These are phyloP conservation scores for Pseudopediastrum boryanum DNA, from an alignment of 139 green algal species.

Conservation along the genomic window DNA sequence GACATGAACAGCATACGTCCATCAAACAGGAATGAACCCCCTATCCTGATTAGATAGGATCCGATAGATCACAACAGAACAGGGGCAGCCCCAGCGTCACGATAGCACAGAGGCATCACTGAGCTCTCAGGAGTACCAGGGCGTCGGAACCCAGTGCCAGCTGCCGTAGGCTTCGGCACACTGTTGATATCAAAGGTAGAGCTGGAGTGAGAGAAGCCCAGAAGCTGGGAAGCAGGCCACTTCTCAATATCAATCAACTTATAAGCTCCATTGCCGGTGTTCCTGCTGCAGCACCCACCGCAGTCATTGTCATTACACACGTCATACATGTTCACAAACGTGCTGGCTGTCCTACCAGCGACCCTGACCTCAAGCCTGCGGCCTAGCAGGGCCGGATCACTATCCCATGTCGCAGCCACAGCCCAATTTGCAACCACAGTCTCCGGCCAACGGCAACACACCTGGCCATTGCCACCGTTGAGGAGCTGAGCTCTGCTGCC, in stretches of 20 bases:
- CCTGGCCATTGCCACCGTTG: background rate
- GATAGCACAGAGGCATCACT: conserved; percentile 40
- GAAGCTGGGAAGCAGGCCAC: conserved; percentile 29
- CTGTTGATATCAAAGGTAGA: conserved; percentile 27
- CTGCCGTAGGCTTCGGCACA: background rate
- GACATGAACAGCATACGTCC: too few relatives aligned
- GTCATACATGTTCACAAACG: conserved; percentile 23
- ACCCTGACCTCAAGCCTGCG: conserved; percentile 19
- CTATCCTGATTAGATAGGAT: too few relatives aligned
- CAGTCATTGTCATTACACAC: conserved; percentile 30
- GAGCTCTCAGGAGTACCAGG: conserved; percentile 13
- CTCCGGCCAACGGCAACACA: conserved; percentile 1
- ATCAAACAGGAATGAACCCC: too few relatives aligned
- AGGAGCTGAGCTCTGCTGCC: background rate
- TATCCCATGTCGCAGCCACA: conserved; percentile 1
- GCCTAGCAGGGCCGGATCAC: background rate
- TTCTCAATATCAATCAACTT: conserved; percentile 39
- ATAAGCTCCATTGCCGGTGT: conserved; percentile 18
- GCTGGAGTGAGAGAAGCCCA: conserved; percentile 15
- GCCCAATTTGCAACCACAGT: background rate
- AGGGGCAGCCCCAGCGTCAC: too few relatives aligned
- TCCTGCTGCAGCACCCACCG: conserved; percentile 25
- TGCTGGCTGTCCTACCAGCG: too few relatives aligned
- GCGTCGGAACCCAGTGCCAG: background rate
- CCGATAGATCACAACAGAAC: too few relatives aligned